Conservation (phyloP, 306 rosid species). For the Styphnolobium japonicum region DNA sequence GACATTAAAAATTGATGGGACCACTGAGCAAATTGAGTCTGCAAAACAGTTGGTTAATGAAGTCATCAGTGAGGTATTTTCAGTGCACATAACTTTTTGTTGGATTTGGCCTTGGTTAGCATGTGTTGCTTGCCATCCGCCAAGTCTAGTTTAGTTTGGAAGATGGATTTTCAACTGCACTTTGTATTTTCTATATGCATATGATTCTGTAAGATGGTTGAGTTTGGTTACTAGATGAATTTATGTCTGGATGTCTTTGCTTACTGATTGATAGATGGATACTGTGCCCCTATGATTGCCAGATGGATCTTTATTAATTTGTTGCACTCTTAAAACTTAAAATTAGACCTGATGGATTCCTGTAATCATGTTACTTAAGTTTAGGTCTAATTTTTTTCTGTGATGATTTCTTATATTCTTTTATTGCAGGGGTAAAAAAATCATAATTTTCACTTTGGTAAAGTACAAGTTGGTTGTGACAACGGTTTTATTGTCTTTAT, state of each 20-base stretch:
- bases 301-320: not conserved
- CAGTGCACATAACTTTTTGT: conserved; percentile 16
- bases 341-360: not conserved
- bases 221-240: not conserved
- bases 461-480: not conserved
- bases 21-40: conserved; percentile 81
- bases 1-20: conserved; percentile 89
- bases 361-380: not conserved
- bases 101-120: conserved; percentile 30
- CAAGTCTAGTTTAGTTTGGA: conserved; percentile 12
- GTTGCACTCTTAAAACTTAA: not conserved
- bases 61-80: conserved; percentile 86
- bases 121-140: conserved; percentile 23
- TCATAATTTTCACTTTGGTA: not conserved
- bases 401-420: not conserved
- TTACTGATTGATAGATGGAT: not conserved
- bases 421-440: not conserved
- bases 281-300: not conserved
- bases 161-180: not conserved
- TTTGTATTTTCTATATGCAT: not conserved
- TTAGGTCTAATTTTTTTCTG: not conserved
- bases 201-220: not conserved
- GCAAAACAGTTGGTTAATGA: conserved; percentile 84
- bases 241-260: not conserved
- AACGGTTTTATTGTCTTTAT: not conserved